Evolutionary conservation across 306 rosid genomes (phyloP).

Genomic region (Dicorynia guianensis): DNA sequence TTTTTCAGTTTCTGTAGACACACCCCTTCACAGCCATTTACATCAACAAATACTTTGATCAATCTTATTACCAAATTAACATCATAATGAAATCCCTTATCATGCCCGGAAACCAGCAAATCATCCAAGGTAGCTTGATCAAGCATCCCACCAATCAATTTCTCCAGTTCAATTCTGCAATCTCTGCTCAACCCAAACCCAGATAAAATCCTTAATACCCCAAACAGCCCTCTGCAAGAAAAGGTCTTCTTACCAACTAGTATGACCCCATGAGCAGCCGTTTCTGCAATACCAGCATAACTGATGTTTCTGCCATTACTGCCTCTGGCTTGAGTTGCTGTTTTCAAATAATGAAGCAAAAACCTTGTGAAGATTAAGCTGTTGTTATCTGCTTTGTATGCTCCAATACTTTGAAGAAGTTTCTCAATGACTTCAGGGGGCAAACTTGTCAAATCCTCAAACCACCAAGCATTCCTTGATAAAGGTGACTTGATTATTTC

Average conservation of each 20-base stretch:
- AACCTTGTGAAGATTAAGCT: constrained; percentile 68
- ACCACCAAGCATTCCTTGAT: constrained; percentile 76
- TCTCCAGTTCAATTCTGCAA: constrained; percentile 63
- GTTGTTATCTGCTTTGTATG: constrained; percentile 54
- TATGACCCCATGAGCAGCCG: constrained; percentile 65
- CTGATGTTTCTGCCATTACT: constrained; percentile 6
- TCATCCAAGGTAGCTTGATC: constrained; percentile 78
- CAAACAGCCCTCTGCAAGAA: constrained; percentile 72
- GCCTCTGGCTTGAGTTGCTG: constrained; percentile 42
- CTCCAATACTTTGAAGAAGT: constrained; percentile 54
- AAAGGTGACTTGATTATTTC: constrained; percentile 49
- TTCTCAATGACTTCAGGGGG: constrained; percentile 69
- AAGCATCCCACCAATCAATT: constrained; percentile 70
- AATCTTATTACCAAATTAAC: constrained; percentile 73
- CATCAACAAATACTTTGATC: constrained; percentile 55
- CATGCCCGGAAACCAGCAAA: constrained; percentile 61
- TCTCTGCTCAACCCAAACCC: constrained; percentile 60
- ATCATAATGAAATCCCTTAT: constrained; percentile 64
- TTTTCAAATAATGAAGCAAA: constrained; percentile 69
- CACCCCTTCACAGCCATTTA: constrained; percentile 35
- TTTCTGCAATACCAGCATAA: constrained; percentile 64
- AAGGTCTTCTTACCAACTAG: constrained; percentile 54
- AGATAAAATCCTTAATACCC: constrained; percentile 68
- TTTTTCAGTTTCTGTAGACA: constrained; percentile 61
- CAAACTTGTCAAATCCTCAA: constrained; percentile 67